Conservation (phyloP, 768 basidiomycete genomes). For the Postia placenta region DNA sequence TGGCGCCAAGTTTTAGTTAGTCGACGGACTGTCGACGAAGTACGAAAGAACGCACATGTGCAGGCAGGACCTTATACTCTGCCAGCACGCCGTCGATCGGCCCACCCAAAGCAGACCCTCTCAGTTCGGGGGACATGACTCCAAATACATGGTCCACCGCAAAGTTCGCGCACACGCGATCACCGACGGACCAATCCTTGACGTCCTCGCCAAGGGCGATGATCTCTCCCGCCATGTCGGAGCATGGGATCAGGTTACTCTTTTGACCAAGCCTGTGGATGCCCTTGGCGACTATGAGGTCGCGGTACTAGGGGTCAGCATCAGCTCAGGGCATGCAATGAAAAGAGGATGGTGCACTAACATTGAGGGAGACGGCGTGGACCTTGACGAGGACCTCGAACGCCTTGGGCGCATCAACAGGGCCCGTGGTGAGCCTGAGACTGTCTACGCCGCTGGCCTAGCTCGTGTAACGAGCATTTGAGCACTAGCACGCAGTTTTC, state of each 20-base stretch:
- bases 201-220: slow-evolving; percentile 34
- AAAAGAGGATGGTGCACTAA: background rate
- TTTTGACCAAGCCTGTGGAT: slow-evolving; percentile 31
- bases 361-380: slow-evolving; percentile 49
- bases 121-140: slow-evolving; percentile 30
- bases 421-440: slow-evolving; percentile 19
- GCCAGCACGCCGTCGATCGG: slow-evolving; percentile 45
- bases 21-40: too few relatives aligned
- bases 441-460: slow-evolving; percentile 11
- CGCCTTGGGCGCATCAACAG: slow-evolving; percentile 29
- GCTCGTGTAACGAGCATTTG: background rate
- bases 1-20: slow-evolving; percentile 19
- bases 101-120: slow-evolving; percentile 30
- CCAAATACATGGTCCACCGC: slow-evolving; percentile 40
- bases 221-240: slow-evolving; percentile 56
- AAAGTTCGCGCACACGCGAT: slow-evolving; percentile 52
- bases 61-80: slow-evolving; percentile 47
- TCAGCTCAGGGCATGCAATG: background rate
- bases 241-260: slow-evolving; percentile 20
- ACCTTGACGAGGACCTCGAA: slow-evolving; percentile 50
- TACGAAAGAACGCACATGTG: slow-evolving; percentile 25
- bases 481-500: background rate
- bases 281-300: slow-evolving; percentile 37
- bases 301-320: slow-evolving; percentile 33
- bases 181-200: slow-evolving; percentile 44